Evolutionary conservation across 148 eudicot genomes (phyloP).

Genomic region (Linanthus parryae): DNA sequence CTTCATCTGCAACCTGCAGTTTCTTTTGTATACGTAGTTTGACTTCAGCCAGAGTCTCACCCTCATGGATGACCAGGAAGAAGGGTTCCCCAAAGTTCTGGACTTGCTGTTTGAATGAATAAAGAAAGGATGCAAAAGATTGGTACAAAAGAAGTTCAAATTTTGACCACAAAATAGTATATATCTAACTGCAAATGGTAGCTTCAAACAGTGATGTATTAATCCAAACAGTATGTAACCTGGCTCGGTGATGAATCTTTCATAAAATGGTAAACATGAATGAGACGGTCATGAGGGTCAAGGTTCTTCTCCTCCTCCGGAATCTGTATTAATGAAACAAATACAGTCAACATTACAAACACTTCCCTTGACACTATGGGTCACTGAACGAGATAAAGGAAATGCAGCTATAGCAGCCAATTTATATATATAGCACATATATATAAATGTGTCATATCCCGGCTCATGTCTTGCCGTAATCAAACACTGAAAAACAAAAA

Average conservation of each 20-base stretch:
- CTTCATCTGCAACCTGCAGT: constrained; percentile 79
- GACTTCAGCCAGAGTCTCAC: constrained; percentile 80
- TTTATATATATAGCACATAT: too few relatives aligned
- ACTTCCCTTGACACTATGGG: too few relatives aligned
- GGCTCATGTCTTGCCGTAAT: too few relatives aligned
- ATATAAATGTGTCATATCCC: too few relatives aligned
- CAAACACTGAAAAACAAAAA: too few relatives aligned
- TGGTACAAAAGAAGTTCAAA: neutral
- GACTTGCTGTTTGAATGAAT: constrained; percentile 43
- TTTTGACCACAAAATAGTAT: neutral
- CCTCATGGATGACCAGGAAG: constrained; percentile 79
- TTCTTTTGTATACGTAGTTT: constrained; percentile 81
- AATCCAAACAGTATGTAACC: constrained; percentile 34
- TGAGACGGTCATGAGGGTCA: constrained; percentile 74
- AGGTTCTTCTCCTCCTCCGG: constrained; percentile 96
- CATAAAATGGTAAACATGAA: constrained; percentile 93
- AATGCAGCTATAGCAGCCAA: too few relatives aligned
- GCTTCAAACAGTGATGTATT: neutral
- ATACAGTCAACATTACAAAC: too few relatives aligned
- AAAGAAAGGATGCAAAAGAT: neutral
- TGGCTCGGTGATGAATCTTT: constrained; percentile 86
- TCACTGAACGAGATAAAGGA: too few relatives aligned
- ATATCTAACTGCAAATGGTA: neutral
- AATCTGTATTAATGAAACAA: constrained; percentile 37
- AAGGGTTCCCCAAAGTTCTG: constrained; percentile 99